Evolutionary conservation across 345 rosid genomes (phyloP), one percentile per base, ranked within the genome.

Genomic region (Gossypium bickii): DNA sequence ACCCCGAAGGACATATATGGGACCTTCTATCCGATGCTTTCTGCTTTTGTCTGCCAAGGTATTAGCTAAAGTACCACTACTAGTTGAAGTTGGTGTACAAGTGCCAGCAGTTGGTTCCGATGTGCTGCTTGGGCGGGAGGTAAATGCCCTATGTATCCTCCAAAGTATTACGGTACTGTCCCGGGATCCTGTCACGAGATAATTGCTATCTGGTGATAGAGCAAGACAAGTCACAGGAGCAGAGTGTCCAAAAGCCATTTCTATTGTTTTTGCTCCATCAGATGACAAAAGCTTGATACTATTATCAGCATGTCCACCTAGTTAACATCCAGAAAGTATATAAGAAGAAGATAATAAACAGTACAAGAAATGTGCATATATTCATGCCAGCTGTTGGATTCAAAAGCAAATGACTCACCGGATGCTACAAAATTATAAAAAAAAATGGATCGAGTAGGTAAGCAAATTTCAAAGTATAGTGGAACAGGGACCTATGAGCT

Each of bases 221-320:
- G 98, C 94, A 80, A 95, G 86, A 81, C 99, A 95, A 80, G 99
- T 95, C 80, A 93, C 98, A 20, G 99, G 92, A 79, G 97, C 97
- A 84, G 92, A 91, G 83, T 95, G 99, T 65, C 91, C 98, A 73
- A 74, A 72, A 55, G 99, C 99, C 45, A 88, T 86, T 84, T 95
- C 98, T 63, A 95, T 77, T 20, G 97, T 89, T 85, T 87, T 93
- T 76, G 97, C 99, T 75, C 92, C 97, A 73, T 93, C 98, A 57
- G 93, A 76, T 70, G 99, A 90, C 77, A 95, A 64, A 47, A 95
- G 75, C 87, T 92, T 95, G 85, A 93, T 83, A 75, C 98, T 93
- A 75, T 86, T 93, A 85, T 95, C 99, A 13, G 82, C 97, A 78
- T 95, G 98, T 57, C 99, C 99, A 77, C 99, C 99, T 95, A 76